Percentiles rank a stretch among this genome's conserved stretches.
Conservation (phyloP, 805 yeast species). For the Lachancea fermentati region DNA sequence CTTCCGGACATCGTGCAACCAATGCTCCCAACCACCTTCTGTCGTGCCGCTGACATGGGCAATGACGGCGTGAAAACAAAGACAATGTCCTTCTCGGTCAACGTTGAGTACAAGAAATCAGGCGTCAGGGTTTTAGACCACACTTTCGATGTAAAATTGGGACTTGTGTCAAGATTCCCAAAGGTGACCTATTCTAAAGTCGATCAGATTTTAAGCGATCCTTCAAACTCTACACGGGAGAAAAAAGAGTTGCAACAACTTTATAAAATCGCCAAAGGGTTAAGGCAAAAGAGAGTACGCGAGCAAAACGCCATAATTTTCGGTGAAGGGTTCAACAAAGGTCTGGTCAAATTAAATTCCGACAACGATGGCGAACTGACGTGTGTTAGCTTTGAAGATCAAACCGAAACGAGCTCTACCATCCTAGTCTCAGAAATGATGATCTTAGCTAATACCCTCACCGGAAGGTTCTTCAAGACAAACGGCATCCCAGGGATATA, state of each 20-base stretch:
- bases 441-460: slow-evolving; percentile 69
- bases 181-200: slow-evolving; percentile 60
- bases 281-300: slow-evolving; percentile 28
- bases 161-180: slow-evolving; percentile 42
- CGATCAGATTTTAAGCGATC: slow-evolving; percentile 38
- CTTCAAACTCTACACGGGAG: slow-evolving; percentile 3
- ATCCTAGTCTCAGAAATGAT: slow-evolving; percentile 75
- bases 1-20: slow-evolving; percentile 59
- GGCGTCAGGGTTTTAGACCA: slow-evolving; percentile 18
- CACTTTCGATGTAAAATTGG: slow-evolving; percentile 35
- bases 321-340: slow-evolving; percentile 33
- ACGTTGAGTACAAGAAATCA: slow-evolving; percentile 28
- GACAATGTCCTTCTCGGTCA: slow-evolving; percentile 41
- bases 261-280: slow-evolving; percentile 19
- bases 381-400: slow-evolving; percentile 22
- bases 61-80: slow-evolving; percentile 38
- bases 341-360: slow-evolving; percentile 17
- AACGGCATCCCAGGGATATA: slow-evolving; percentile 47
- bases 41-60: slow-evolving; percentile 49
- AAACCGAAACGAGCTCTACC: slow-evolving; percentile 43
- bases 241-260: slow-evolving; percentile 30
- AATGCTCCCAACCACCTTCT: slow-evolving; percentile 62
- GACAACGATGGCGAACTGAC: slow-evolving; percentile 7
- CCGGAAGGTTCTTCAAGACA: slow-evolving; percentile 42
- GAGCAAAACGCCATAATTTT: slow-evolving; percentile 38